These are phyloP conservation scores for Chlorella sp. DNA, from an alignment of 139 green algal genomes.

Conservation along the genomic window DNA sequence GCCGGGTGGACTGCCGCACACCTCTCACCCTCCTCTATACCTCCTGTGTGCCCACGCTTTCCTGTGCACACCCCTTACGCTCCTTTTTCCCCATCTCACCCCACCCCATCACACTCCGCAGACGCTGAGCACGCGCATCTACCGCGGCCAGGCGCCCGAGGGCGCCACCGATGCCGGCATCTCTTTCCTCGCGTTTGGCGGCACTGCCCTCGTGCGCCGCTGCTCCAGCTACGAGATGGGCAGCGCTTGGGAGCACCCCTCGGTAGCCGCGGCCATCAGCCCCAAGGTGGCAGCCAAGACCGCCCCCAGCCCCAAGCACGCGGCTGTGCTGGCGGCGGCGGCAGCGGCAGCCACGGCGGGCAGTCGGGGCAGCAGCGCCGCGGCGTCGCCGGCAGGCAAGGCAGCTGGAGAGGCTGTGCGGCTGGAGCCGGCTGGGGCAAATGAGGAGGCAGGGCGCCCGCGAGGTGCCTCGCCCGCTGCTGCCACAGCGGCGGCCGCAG, in stretches of 20 bases:
- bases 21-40: too few species aligned
- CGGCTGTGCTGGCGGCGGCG: background rate
- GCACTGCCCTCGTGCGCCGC: constrained; percentile 16
- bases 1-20: background rate
- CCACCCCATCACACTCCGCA: background rate
- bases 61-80: background rate
- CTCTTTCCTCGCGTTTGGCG: constrained; percentile 48
- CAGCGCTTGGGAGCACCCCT: constrained; percentile 29
- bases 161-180: constrained; percentile 60
- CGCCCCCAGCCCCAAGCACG: background rate
- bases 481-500: background rate
- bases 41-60: too few species aligned
- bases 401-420: background rate
- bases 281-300: background rate
- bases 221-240: constrained; percentile 39
- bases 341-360: background rate
- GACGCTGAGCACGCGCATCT: constrained; percentile 81
- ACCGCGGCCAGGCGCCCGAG: constrained; percentile 66
- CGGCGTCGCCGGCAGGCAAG: background rate
- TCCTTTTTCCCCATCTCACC: background rate
- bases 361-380: background rate
- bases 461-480: background rate
- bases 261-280: background rate
- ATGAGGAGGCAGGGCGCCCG: background rate
- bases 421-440: background rate